Base-by-base conservation (phyloP, 306 rosid species). In the Acacia acuminata region DNA sequence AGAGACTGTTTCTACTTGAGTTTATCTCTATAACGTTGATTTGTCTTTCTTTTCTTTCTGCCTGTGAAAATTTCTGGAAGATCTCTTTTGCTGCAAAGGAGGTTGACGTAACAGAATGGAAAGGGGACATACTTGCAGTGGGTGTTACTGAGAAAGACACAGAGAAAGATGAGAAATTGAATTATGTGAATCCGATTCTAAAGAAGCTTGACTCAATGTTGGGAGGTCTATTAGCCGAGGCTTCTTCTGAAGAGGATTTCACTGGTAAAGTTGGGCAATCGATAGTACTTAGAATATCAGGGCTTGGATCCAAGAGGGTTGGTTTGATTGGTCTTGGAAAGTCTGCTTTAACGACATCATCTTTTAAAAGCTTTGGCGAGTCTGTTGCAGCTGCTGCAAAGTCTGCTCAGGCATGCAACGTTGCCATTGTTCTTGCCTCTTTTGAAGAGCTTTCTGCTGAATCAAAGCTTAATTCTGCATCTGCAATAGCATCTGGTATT, bases 241-340 rank as follows among this genome's bases (percentile, higher is more conserved):
- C 85, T 8, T 96, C 99, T 79, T 83, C 89, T 4, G 99, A 96
- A 88, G 99, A 96, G 90, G 99, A 94, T 84, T 96, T 94, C 82
- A 88, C 92, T 3, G 99, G 97, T 32, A 96, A 94, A 88, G 82
- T 64, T 72, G 99, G 98, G 71, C 99, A 96, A 76, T 91, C 97
- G 4, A 91, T 89, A 0, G 83, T 96, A 83, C 89, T 92, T 78
- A 92, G 98, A 85, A 88, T 89, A 58, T 77, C 92, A 0, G 98
- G 99, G 65, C 94, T 92, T 53, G 94, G 94, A 27, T 88, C 88
- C 1, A 96, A 94, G 89, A 92, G 99, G 88, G 87, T 96, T 75
- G 90, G 97, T 42, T 87, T 96, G 88, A 90, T 96, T 82, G 98
- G 99, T 63, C 97, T 96, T 69, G 98, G 98, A 78, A 92, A 89